phyloP scores from a whole-genome alignment of 2,329 filamentous ascomycete genomes.

The Alternaria arborescens region DNA sequence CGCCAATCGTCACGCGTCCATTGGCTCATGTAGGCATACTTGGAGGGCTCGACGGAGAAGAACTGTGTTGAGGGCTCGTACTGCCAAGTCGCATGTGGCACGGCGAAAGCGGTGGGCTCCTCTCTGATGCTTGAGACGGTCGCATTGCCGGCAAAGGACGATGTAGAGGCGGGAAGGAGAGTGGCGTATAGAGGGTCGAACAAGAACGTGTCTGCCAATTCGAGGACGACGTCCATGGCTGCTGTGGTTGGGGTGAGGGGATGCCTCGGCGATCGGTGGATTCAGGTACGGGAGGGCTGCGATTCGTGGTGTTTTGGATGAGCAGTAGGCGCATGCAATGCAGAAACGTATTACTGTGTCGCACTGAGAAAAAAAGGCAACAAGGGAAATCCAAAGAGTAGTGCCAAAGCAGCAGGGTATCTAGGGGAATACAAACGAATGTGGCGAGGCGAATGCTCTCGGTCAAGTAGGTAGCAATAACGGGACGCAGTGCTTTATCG shows the following conservation, averaged over 20 bases:
- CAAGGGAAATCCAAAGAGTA: not conserved
- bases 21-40: slow-evolving; percentile 80
- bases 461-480: slow-evolving; percentile 15
- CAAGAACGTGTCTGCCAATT: slow-evolving; percentile 81
- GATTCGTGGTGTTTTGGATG: slow-evolving; percentile 28
- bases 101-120: slow-evolving; percentile 41
- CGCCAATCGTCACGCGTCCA: slow-evolving; percentile 79
- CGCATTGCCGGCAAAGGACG: slow-evolving; percentile 61
- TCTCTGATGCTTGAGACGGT: slow-evolving; percentile 63
- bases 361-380: not conserved
- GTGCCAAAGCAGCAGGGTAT: slow-evolving; percentile 4
- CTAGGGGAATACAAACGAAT: slow-evolving; percentile 10
- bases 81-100: slow-evolving; percentile 59
- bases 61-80: slow-evolving; percentile 78
- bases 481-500: slow-evolving; percentile 14
- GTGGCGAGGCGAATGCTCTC: slow-evolving; percentile 14
- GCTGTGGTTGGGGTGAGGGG: slow-evolving; percentile 18
- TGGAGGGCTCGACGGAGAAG: slow-evolving; percentile 72
- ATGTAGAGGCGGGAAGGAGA: slow-evolving; percentile 66
- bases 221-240: slow-evolving; percentile 89
- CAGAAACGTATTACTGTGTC: not conserved
- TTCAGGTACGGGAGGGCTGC: slow-evolving; percentile 31
- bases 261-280: slow-evolving; percentile 15
- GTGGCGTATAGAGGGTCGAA: slow-evolving; percentile 82
- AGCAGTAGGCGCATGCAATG: slow-evolving; percentile 3